A percentile compares a stretch with the other conserved stretches of the same genome.
Evolutionary conservation across 2,329 filamentous ascomycete species (phyloP).

Genomic region (Colletotrichum gloeosporioides): DNA sequence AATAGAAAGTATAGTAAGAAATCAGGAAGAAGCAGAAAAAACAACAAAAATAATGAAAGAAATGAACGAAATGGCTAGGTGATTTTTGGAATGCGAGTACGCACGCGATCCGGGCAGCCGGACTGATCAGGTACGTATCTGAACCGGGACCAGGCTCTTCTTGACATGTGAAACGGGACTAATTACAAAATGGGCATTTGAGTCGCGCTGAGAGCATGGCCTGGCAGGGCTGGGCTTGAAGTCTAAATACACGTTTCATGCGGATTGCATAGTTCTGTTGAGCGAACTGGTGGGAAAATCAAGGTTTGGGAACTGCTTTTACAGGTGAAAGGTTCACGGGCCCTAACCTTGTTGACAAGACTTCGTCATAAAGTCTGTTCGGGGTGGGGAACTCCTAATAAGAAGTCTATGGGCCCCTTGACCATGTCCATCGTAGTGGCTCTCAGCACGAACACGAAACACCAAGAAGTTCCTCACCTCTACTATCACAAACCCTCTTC

Average conservation of each 20-base stretch:
- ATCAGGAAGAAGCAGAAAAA: neutral
- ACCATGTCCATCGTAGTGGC: neutral
- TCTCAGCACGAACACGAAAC: neutral
- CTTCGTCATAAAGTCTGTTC: neutral
- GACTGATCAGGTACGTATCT: neutral
- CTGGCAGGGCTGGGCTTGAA: neutral
- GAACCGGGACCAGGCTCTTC: neutral
- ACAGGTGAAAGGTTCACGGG: neutral
- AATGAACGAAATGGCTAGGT: neutral
- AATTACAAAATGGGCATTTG: neutral
- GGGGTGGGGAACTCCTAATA: neutral
- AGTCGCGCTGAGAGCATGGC: neutral
- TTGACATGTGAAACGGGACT: neutral
- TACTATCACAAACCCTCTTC: neutral
- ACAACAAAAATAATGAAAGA: neutral
- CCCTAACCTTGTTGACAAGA: neutral
- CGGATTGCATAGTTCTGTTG: neutral
- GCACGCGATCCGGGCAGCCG: neutral
- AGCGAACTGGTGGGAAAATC: neutral
- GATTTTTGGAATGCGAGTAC: neutral
- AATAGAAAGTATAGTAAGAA: neutral
- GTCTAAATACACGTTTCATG: neutral
- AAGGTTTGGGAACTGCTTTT: neutral
- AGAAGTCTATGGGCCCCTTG: neutral
- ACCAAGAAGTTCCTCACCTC: neutral